These are phyloP conservation scores for Cercospora beticola DNA, from an alignment of 2,329 filamentous ascomycete species.

Conservation along the genomic window DNA sequence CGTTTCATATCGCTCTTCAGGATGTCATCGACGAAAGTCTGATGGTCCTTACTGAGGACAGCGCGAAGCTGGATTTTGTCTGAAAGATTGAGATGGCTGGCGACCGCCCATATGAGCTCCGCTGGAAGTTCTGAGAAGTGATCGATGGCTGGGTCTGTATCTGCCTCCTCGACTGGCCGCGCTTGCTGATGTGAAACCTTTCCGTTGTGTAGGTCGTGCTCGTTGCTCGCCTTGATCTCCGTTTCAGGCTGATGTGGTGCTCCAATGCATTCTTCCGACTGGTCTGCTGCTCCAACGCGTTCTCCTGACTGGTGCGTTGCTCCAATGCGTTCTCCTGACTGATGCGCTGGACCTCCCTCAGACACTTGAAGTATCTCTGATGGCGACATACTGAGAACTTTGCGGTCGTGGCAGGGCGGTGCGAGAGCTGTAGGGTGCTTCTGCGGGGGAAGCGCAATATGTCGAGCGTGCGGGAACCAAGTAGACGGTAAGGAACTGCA, in stretches of 20 bases:
- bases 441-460: not conserved
- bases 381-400: not conserved
- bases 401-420: not conserved
- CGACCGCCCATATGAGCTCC: not conserved
- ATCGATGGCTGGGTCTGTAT: not conserved
- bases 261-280: not conserved
- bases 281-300: not conserved
- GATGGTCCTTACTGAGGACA: not conserved
- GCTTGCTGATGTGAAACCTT: not conserved
- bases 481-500: not conserved
- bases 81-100: not conserved
- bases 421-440: not conserved
- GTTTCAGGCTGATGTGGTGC: not conserved
- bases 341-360: not conserved
- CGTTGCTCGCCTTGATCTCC: not conserved
- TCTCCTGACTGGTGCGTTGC: not conserved
- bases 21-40: not conserved
- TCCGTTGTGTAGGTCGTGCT: not conserved
- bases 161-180: not conserved
- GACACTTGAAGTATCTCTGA: not conserved
- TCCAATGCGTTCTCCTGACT: not conserved
- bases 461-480: not conserved
- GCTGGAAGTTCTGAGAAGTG: not conserved
- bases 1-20: not conserved
- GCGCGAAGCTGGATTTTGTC: not conserved